These are phyloP conservation scores for Ascocoryne sarcoides DNA, from an alignment of 2,329 filamentous ascomycete species.

Conservation along the genomic window DNA sequence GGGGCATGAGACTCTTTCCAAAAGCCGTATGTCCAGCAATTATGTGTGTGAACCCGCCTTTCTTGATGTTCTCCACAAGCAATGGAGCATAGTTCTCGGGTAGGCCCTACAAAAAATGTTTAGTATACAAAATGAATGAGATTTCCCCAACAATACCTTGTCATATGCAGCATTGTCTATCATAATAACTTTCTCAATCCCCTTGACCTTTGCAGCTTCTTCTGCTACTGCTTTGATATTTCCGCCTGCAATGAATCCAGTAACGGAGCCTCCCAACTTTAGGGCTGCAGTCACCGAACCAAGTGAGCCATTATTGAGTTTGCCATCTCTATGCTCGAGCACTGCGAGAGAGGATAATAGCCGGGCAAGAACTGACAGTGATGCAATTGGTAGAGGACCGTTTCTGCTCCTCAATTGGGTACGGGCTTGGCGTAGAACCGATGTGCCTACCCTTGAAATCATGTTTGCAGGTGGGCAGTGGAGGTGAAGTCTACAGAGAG, in stretches of 20 bases:
- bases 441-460: conserved; percentile 25
- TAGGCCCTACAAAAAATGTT: conserved; percentile 51
- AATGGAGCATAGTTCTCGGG: conserved; percentile 92
- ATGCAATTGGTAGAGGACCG: conserved; percentile 30
- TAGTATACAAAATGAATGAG: background rate
- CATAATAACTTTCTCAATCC: conserved; percentile 82
- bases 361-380: conserved; percentile 49
- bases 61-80: conserved; percentile 93
- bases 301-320: conserved; percentile 73
- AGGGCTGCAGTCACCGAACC: conserved; percentile 79
- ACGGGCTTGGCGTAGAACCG: conserved; percentile 25
- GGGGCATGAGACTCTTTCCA: conserved; percentile 88
- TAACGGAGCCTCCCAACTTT: conserved; percentile 77
- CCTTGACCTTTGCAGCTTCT: conserved; percentile 80
- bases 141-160: conserved; percentile 48
- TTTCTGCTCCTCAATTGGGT: conserved; percentile 34
- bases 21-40: conserved; percentile 89
- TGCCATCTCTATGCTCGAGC: conserved; percentile 85
- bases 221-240: conserved; percentile 68
- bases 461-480: conserved; percentile 14
- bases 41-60: conserved; percentile 86
- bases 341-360: conserved; percentile 77
- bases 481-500: conserved; percentile 1
- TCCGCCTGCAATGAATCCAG: conserved; percentile 78
- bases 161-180: conserved; percentile 89